Evolutionary conservation across 306 rosid genomes (phyloP).

Genomic region (Arachis hypogaea): DNA sequence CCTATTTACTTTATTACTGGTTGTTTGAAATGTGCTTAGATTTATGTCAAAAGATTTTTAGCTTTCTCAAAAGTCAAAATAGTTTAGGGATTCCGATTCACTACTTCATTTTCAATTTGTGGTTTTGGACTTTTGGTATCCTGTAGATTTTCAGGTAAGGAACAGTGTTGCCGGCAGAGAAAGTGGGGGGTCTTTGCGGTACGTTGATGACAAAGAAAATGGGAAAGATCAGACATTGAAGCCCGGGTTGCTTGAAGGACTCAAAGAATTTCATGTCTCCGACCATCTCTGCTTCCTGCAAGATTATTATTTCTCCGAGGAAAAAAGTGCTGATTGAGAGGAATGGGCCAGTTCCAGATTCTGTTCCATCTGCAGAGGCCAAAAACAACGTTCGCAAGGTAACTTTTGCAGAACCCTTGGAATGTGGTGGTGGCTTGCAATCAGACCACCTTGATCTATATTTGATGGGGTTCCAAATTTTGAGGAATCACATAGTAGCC

Average conservation of each 20-base stretch:
- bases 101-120: not conserved
- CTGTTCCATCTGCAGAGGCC: conserved; percentile 42
- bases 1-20: not conserved
- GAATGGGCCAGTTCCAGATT: conserved; percentile 59
- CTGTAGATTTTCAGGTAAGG: conserved; percentile 58
- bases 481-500: conserved; percentile 35
- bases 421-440: not conserved
- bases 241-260: conserved; percentile 42
- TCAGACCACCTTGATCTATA: not conserved
- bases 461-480: conserved; percentile 22
- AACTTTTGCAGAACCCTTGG: conserved; percentile 49
- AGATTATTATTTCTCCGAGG: conserved; percentile 68
- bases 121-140: conserved; percentile 7
- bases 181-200: conserved; percentile 37
- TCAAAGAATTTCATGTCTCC: conserved; percentile 89
- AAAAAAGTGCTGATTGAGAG: conserved; percentile 70
- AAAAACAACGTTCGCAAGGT: conserved; percentile 56
- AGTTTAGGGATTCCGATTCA: not conserved
- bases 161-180: conserved; percentile 52
- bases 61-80: not conserved
- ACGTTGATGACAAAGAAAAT: conserved; percentile 77
- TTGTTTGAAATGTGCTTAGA: conserved; percentile 35
- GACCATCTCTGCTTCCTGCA: conserved; percentile 81
- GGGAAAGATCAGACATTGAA: conserved; percentile 58
- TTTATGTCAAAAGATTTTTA: too few species aligned